A percentile compares a stretch with the other conserved stretches of the same genome.
phyloP scores from a whole-genome alignment of 208 protist genomes.

The Wallacemonas rigidus region DNA sequence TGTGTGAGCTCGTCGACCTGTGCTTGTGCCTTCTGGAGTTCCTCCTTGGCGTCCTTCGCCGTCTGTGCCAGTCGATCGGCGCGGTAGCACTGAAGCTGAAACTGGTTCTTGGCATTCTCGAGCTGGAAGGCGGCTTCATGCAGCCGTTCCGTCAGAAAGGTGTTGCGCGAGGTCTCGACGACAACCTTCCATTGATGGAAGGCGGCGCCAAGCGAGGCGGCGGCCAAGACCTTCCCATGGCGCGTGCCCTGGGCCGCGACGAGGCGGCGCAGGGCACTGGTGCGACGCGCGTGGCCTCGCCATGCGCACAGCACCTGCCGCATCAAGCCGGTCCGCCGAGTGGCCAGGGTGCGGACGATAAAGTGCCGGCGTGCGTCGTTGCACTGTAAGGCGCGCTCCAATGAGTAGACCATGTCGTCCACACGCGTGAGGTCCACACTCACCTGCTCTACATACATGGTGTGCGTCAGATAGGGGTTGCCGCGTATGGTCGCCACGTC shows the following conservation, averaged over 20 bases:
- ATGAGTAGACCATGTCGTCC: slow-evolving; percentile 27
- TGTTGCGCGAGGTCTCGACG: slow-evolving; percentile 65
- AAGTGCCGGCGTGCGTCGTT: slow-evolving; percentile 53
- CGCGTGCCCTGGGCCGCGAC: slow-evolving; percentile 40
- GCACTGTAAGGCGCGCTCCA: slow-evolving; percentile 41
- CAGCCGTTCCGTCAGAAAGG: slow-evolving; percentile 82
- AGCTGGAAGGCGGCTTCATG: slow-evolving; percentile 82
- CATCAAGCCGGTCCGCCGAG: slow-evolving; percentile 42
- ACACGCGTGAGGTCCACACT: slow-evolving; percentile 35
- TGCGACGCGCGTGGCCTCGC: slow-evolving; percentile 40
- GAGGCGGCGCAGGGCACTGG: slow-evolving; percentile 37
- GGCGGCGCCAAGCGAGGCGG: slow-evolving; percentile 31
- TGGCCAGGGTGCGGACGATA: slow-evolving; percentile 38
- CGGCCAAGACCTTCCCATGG: slow-evolving; percentile 26
- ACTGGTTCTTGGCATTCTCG: slow-evolving; percentile 89
- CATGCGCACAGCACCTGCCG: slow-evolving; percentile 34
- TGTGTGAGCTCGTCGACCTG: slow-evolving; percentile 42
- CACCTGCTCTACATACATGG: slow-evolving; percentile 79
- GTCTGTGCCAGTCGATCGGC: slow-evolving; percentile 69
- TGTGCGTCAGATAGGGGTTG: slow-evolving; percentile 86
- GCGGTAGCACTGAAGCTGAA: slow-evolving; percentile 89
- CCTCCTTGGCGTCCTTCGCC: slow-evolving; percentile 46
- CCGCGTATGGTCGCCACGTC: slow-evolving; percentile 43
- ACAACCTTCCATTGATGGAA: slow-evolving; percentile 78
- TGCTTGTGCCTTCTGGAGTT: slow-evolving; percentile 31